Conservation (phyloP, 108 stramenopile species). For the Ochromonas danica region DNA sequence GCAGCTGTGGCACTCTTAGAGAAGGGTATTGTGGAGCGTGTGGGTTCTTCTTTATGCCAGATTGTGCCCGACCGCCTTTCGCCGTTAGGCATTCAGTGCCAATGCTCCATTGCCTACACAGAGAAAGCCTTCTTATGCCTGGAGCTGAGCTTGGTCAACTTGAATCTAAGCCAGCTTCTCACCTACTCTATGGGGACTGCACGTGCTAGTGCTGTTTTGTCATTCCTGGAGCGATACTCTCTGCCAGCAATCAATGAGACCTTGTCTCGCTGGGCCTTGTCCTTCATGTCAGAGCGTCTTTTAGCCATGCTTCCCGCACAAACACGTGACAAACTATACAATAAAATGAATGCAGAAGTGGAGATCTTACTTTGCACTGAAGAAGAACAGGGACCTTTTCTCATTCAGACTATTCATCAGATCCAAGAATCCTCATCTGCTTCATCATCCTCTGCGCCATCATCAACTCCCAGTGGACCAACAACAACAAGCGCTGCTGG, state of each 20-base stretch:
- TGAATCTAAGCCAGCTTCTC: not conserved
- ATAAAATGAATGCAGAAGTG: conserved; percentile 16
- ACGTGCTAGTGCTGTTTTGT: too few species aligned
- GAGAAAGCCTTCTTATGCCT: not conserved
- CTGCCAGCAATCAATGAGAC: too few species aligned
- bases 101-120: not conserved
- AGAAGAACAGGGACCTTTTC: conserved; percentile 27
- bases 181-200: not conserved
- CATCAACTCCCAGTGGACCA: too few species aligned
- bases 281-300: too few species aligned
- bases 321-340: not conserved
- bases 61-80: not conserved
- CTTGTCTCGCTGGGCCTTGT: too few species aligned
- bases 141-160: not conserved
- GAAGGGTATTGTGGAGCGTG: not conserved
- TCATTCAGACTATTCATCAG: conserved; percentile 3
- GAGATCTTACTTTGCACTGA: not conserved
- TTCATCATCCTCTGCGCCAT: too few species aligned
- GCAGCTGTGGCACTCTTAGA: not conserved
- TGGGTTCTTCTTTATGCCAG: not conserved
- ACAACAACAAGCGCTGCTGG: too few species aligned
- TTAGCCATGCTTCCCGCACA: too few species aligned
- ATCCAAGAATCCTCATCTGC: too few species aligned
- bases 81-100: not conserved
- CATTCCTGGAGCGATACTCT: too few species aligned